phyloP scores from a whole-genome alignment of 495 filamentous ascomycete genomes.

The Tuber aestivum region DNA sequence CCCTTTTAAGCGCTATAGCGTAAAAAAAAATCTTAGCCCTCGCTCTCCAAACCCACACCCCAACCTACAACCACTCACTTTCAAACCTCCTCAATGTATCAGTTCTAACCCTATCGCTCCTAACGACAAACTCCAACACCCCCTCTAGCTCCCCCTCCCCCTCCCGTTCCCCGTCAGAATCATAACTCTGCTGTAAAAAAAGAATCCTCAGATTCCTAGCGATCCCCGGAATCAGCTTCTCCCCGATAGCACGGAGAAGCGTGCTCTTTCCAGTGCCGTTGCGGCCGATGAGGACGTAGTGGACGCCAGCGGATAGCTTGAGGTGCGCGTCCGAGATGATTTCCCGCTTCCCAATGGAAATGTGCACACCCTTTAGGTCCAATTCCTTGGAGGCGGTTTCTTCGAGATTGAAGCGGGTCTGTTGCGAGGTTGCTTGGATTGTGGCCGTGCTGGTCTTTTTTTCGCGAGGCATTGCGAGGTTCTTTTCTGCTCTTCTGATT shows the following conservation, averaged over 20 bases:
- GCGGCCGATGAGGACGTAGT: slow-evolving; percentile 68
- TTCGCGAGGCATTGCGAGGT: slow-evolving; percentile 16
- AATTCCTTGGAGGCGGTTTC: slow-evolving; percentile 53
- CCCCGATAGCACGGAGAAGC: slow-evolving; percentile 64
- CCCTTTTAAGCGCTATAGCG: slow-evolving; percentile 46
- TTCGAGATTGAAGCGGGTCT: slow-evolving; percentile 55
- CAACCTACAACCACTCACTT: slow-evolving; percentile 44
- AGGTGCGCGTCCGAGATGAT: slow-evolving; percentile 63
- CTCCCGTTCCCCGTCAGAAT: slow-evolving; percentile 20
- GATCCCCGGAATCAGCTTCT: slow-evolving; percentile 74
- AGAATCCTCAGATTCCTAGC: slow-evolving; percentile 60
- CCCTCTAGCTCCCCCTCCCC: slow-evolving; percentile 12
- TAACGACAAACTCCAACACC: slow-evolving; percentile 63
- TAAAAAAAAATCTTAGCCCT: not conserved
- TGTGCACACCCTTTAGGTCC: slow-evolving; percentile 39
- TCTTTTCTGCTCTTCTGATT: not conserved
- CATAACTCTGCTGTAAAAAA: slow-evolving; percentile 64
- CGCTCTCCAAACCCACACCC: not conserved
- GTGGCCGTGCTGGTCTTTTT: slow-evolving; percentile 44
- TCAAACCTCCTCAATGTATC: slow-evolving; percentile 55
- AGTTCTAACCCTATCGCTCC: slow-evolving; percentile 57
- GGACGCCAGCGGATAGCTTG: slow-evolving; percentile 60
- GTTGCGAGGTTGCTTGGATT: slow-evolving; percentile 53
- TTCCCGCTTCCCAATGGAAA: slow-evolving; percentile 55
- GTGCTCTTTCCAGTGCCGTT: slow-evolving; percentile 81